Evolutionary conservation across 805 yeast genomes (phyloP).

Genomic region (Tetrapisispora namnaoensis): DNA sequence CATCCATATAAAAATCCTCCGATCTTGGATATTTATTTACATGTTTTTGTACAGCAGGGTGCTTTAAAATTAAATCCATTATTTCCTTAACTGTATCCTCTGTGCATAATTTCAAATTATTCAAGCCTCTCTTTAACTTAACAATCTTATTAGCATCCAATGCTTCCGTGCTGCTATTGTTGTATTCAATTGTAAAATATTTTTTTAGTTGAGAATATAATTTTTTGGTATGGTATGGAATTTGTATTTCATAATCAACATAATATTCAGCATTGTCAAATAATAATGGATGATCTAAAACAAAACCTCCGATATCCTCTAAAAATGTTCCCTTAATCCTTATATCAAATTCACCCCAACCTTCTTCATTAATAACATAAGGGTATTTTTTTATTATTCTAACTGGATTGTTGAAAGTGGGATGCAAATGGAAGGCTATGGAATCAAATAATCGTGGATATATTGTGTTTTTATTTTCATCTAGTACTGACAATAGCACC

Average conservation of each 20-base stretch:
- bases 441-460: conserved; percentile 77
- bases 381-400: conserved; percentile 69
- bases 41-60: conserved; percentile 19
- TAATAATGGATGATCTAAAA: conserved; percentile 73
- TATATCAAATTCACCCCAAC: conserved; percentile 96
- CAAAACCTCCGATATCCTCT: conserved; percentile 75
- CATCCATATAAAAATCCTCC: conserved; percentile 16
- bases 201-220: conserved; percentile 58
- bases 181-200: conserved; percentile 37
- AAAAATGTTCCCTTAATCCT: conserved; percentile 61
- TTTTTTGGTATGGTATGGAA: conserved; percentile 63
- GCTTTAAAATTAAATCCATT: conserved; percentile 16
- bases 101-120: conserved; percentile 1
- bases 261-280: conserved; percentile 66
- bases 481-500: conserved; percentile 61
- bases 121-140: not conserved
- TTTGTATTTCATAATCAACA: conserved; percentile 60
- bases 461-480: conserved; percentile 64
- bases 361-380: conserved; percentile 75
- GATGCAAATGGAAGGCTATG: conserved; percentile 84
- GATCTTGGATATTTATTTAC: conserved; percentile 12
- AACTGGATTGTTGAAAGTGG: conserved; percentile 79
- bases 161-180: not conserved
- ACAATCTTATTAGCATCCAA: not conserved
- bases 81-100: conserved; percentile 20